Base-by-base conservation (phyloP, 1,284 basidiomycete species). In the Ceratobasidium sp. region DNA sequence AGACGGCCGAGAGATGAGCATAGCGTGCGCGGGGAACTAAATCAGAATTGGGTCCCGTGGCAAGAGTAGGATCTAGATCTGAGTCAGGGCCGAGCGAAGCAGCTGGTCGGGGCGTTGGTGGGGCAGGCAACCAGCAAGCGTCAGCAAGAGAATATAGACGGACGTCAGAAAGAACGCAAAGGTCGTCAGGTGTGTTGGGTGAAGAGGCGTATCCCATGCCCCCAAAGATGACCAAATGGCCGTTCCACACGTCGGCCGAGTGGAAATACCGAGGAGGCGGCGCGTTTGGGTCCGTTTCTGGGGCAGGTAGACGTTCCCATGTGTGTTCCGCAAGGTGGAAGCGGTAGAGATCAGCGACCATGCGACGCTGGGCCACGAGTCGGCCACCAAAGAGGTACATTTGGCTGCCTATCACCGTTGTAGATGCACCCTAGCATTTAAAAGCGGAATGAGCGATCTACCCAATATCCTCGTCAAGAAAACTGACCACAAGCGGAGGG, bases 341-440 rank as follows among this genome's bases (percentile, higher is more conserved):
- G 57, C 91, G 87, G 86, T 96, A 97, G 82, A 97, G 90, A 85
- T 96, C 94, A 38, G 93, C 90, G 60, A 96, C 92, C 92, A 97
- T 95, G 79, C 92, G 89, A 44, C 95, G 91, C 79, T 94, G 93
- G 5, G 93, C 90, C 76, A 97, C 95, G 70, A 96, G 87, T 67
- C 96, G 90, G 38, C 96, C 96, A 59, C 96, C 96, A 82, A 96
- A 96, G 69, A 96, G 89, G 84, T 94, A 96, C 88, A 96, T 90
- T 84, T 92, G 93, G 67, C 91, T 91, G 65, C 92, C 93, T 52
- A 95, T 89, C 76, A 95, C 92, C 44, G 94, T 96, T 38, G 93
- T 94, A 3, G 94, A 95, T 59, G 94, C 92, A 78, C 93, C 93
- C 92, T 65, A 12, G 48, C 41, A 60, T 38, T 54, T 46, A 70